Evolutionary conservation across 352 stramenopile genomes (phyloP).

Genomic region (Plasmopara viticola): DNA sequence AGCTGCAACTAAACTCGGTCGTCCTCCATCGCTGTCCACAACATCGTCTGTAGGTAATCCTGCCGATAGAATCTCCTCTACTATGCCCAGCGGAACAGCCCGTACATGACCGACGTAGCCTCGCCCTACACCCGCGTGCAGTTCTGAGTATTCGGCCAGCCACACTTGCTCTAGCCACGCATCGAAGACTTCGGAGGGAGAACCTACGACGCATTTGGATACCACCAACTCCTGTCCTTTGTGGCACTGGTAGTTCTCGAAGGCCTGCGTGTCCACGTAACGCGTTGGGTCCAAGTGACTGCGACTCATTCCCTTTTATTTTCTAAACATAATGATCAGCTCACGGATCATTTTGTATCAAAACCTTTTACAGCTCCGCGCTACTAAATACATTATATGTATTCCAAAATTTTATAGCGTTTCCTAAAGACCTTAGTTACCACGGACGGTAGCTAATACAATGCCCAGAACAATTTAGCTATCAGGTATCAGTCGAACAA

Average conservation of each 20-base stretch:
- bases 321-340: neutral
- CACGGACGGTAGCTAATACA: conserved; percentile 21
- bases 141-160: conserved; percentile 27
- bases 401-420: conserved; percentile 22
- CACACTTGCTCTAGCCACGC: conserved; percentile 55
- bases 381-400: neutral
- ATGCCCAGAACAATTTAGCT: conserved; percentile 34
- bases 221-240: conserved; percentile 59
- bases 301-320: conserved; percentile 12
- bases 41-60: conserved; percentile 26
- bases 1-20: conserved; percentile 20
- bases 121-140: conserved; percentile 41
- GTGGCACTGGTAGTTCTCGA: conserved; percentile 37
- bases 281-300: conserved; percentile 25
- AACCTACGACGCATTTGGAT: conserved; percentile 41
- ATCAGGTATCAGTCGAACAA: conserved; percentile 27
- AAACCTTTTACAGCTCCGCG: too few species aligned
- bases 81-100: conserved; percentile 37
- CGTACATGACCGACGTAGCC: conserved; percentile 54
- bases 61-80: conserved; percentile 60
- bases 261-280: conserved; percentile 33
- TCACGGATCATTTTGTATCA: too few species aligned
- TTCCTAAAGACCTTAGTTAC: conserved; percentile 27
- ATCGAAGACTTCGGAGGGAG: conserved; percentile 52
- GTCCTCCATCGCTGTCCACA: conserved; percentile 24